Evolutionary conservation across 2,329 filamentous ascomycete species (phyloP), one percentile per base, ranked within the genome.

Genomic region (Colletotrichum viniferum): DNA sequence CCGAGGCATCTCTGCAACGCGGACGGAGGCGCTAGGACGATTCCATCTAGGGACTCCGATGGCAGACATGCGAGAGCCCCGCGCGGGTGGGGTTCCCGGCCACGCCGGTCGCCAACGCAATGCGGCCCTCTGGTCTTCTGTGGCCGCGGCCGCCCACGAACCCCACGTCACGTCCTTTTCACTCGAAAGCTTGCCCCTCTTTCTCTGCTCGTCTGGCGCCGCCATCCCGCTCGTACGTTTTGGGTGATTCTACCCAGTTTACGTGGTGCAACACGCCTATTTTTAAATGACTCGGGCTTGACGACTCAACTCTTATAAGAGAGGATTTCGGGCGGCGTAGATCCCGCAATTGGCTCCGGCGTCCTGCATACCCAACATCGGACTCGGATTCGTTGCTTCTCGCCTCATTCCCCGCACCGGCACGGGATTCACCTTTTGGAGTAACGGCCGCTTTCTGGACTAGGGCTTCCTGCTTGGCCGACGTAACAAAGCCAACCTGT

Each of bases 21-120:
- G 30, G 62, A 63, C 55, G 55, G 66, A 43, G 73, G 56, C 69
- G 69, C 73, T 75, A 75, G 26, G 55, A 75, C 62, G 38, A 72
- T 75, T 75, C 30, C 36, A 66, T 71, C 52, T 38, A 74, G 61
- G 68, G 61, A 71, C 67, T 71, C 67, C 67, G 67, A 65, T 48
- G 28, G 26, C 56, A 73, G 28, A 63, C 70, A 66, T 36, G 38
- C 66, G 43, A 61, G 32, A 14, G 55, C 69, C 72, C 69, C 73
- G 69, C 69, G 73, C 69, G 62, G 73, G 73, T 75, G 73, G 73
- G 13, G 52, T 67, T 52, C n/a, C 55, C 38, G 69, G 72, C 72
- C 32, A 48, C 12, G 72, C 62, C 38, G 72, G 18, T 62, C 67
- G 60, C 26, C 60, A 52, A 3, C 43, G 43, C 61, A 71, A 71